phyloP scores from a whole-genome alignment of 495 filamentous ascomycete species.

The Podospora comata region DNA sequence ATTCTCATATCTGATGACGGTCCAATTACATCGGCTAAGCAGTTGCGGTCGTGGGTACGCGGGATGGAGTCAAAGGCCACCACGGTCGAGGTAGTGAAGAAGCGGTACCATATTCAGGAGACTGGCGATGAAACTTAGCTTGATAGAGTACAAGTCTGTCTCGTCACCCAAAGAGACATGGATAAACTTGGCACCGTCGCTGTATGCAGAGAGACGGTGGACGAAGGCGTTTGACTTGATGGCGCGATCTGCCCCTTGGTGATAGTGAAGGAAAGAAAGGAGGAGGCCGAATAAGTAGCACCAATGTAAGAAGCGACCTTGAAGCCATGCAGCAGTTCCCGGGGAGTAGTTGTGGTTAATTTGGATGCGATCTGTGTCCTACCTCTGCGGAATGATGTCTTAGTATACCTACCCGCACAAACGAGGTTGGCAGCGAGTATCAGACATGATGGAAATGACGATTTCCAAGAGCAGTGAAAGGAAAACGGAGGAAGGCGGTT shows the following conservation, averaged over 20 bases:
- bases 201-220: background rate
- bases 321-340: too few species aligned
- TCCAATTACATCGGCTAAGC: background rate
- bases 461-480: too few species aligned
- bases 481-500: too few species aligned
- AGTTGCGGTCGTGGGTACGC: background rate
- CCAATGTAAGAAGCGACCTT: too few species aligned
- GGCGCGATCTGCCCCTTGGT: background rate
- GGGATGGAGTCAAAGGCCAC: background rate
- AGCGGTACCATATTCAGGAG: background rate
- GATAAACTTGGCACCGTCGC: background rate
- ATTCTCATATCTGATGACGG: background rate
- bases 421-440: too few species aligned
- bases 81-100: background rate
- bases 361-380: too few species aligned
- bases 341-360: too few species aligned
- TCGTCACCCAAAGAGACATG: background rate
- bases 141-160: background rate
- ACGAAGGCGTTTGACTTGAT: background rate
- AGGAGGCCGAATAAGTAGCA: background rate
- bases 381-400: too few species aligned
- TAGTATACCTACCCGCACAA: too few species aligned
- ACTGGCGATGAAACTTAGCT: background rate
- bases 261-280: background rate
- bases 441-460: too few species aligned